Percentiles rank a stretch among this genome's conserved stretches.
These are phyloP conservation scores for Cicer chorassanicum DNA, from an alignment of 306 rosid species.

Conservation along the genomic window DNA sequence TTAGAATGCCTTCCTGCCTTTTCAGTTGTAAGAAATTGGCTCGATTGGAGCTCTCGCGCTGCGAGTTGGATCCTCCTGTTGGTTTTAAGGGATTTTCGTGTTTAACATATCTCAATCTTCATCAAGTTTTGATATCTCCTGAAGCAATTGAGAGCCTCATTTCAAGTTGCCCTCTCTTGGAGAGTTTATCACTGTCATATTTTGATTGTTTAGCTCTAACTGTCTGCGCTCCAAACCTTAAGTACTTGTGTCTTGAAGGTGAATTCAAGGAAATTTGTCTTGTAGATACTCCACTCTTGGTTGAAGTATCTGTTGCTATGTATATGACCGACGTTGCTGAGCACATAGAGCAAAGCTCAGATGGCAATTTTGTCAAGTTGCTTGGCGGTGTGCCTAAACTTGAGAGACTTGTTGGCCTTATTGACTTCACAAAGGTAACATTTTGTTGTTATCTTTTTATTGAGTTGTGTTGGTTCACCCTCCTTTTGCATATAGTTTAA, in stretches of 20 bases:
- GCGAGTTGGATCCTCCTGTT: slow-evolving; percentile 82
- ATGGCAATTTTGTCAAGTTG: slow-evolving; percentile 75
- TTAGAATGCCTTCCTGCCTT: slow-evolving; percentile 79
- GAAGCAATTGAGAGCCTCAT: slow-evolving; percentile 82
- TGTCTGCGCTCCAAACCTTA: slow-evolving; percentile 80
- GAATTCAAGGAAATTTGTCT: slow-evolving; percentile 83
- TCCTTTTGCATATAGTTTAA: slow-evolving; percentile 15
- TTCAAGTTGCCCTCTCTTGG: slow-evolving; percentile 73
- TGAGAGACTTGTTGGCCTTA: slow-evolving; percentile 77
- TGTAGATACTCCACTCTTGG: slow-evolving; percentile 72
- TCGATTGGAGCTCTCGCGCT: slow-evolving; percentile 70
- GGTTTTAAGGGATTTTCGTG: slow-evolving; percentile 65
- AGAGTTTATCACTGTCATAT: slow-evolving; percentile 71
- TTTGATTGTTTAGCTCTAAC: slow-evolving; percentile 70
- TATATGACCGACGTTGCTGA: slow-evolving; percentile 75
- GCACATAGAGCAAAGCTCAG: slow-evolving; percentile 62
- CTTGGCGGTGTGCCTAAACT: slow-evolving; percentile 88
- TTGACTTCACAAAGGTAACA: slow-evolving; percentile 90
- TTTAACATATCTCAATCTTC: slow-evolving; percentile 76
- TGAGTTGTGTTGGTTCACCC: slow-evolving; percentile 33
- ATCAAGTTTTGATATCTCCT: slow-evolving; percentile 69
- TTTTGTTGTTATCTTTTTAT: slow-evolving; percentile 31
- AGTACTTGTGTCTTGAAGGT: slow-evolving; percentile 79
- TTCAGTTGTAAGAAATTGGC: slow-evolving; percentile 70
- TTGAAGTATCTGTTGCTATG: slow-evolving; percentile 66